phyloP scores from a whole-genome alignment of 2,329 filamentous ascomycete genomes.

The Exophiala calicioides region DNA sequence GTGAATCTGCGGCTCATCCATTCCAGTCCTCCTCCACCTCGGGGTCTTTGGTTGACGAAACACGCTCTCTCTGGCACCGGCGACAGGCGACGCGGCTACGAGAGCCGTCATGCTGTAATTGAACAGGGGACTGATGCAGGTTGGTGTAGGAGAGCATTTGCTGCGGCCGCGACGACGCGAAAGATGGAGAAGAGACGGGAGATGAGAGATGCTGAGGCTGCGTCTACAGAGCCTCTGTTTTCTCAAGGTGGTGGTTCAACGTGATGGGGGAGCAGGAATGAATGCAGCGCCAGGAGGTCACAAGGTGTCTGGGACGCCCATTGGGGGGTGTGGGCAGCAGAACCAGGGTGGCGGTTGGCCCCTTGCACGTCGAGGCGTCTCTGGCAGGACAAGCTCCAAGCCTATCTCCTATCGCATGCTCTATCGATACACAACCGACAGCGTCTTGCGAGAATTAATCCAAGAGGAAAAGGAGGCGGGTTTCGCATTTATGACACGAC shows the following conservation, averaged over 20 bases:
- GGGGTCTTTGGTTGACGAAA: slow-evolving; percentile 45
- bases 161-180: slow-evolving; percentile 16
- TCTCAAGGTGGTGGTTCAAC: slow-evolving; percentile 7
- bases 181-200: slow-evolving; percentile 1
- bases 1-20: slow-evolving; percentile 43
- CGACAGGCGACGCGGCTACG: slow-evolving; percentile 44
- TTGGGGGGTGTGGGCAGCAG: slow-evolving; percentile 11
- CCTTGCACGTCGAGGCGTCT: slow-evolving; percentile 3
- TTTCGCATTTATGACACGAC: too few species aligned
- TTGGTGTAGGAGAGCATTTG: slow-evolving; percentile 24
- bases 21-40: slow-evolving; percentile 45
- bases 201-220: slow-evolving; percentile 9
- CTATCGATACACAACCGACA: slow-evolving; percentile 27
- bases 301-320: slow-evolving; percentile 18
- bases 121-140: slow-evolving; percentile 11
- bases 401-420: slow-evolving; percentile 19
- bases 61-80: slow-evolving; percentile 42
- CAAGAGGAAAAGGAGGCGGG: slow-evolving; percentile 12
- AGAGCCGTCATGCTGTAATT: slow-evolving; percentile 48
- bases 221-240: slow-evolving; percentile 21
- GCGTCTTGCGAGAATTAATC: background rate
- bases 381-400: background rate
- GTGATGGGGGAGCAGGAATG: slow-evolving; percentile 8
- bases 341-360: slow-evolving; percentile 8
- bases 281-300: slow-evolving; percentile 27